phyloP scores from a whole-genome alignment of 2,329 filamentous ascomycete genomes.

The Fusarium piperis region DNA sequence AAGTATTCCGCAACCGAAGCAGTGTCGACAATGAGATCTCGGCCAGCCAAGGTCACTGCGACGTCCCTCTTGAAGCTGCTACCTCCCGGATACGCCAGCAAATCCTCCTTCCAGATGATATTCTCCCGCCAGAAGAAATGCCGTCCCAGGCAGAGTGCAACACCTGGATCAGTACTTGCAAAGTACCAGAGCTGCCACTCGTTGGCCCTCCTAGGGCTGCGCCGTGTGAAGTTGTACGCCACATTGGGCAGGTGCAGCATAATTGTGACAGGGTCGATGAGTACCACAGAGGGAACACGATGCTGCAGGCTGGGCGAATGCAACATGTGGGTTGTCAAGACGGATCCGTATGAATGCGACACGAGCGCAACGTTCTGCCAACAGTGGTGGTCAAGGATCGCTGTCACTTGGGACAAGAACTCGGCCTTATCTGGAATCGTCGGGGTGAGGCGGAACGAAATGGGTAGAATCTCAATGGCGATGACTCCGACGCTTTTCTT shows the following conservation, averaged over 20 bases:
- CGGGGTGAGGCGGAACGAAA: conserved; percentile 70
- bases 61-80: conserved; percentile 49
- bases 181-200: conserved; percentile 79
- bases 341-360: conserved; percentile 72
- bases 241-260: conserved; percentile 75
- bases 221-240: conserved; percentile 75
- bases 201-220: conserved; percentile 65
- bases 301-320: conserved; percentile 57
- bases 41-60: conserved; percentile 66
- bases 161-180: conserved; percentile 72
- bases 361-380: conserved; percentile 68
- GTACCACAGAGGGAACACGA: conserved; percentile 59
- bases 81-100: conserved; percentile 47
- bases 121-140: conserved; percentile 79
- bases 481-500: conserved; percentile 67
- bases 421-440: conserved; percentile 61
- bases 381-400: conserved; percentile 66
- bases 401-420: conserved; percentile 65
- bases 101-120: conserved; percentile 74
- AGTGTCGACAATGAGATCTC: conserved; percentile 73
- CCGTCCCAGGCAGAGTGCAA: conserved; percentile 70
- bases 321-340: conserved; percentile 70
- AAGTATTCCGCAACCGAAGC: conserved; percentile 67
- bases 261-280: conserved; percentile 72
- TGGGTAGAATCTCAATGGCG: conserved; percentile 71